These are phyloP conservation scores for Smallanthus sonchifolius DNA, from an alignment of 129 eudicot species.

Conservation along the genomic window DNA sequence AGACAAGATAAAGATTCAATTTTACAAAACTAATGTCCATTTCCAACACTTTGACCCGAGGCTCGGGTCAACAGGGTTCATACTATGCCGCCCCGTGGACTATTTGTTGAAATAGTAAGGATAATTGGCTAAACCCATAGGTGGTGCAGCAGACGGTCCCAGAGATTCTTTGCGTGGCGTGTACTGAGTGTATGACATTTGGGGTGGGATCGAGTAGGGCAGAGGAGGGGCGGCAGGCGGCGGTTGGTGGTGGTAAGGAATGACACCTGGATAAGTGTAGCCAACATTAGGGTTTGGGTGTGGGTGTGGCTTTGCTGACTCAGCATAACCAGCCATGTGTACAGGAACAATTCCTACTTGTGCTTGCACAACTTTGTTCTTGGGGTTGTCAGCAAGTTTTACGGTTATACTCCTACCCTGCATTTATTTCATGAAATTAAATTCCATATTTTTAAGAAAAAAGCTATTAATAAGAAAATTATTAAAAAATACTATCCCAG, in stretches of 20 bases:
- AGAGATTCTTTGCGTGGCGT: slow-evolving; percentile 33
- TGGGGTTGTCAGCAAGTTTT: slow-evolving; percentile 64
- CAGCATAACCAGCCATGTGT: slow-evolving; percentile 37
- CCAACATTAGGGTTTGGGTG: slow-evolving; percentile 15
- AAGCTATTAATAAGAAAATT: not conserved
- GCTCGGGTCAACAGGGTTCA: slow-evolving; percentile 2
- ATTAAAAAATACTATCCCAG: not conserved
- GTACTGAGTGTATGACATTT: slow-evolving; percentile 38
- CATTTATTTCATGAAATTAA: not conserved
- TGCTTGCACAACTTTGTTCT: slow-evolving; percentile 37
- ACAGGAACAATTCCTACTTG: slow-evolving; percentile 40
- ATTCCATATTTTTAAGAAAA: not conserved
- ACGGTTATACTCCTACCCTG: slow-evolving; percentile 65
- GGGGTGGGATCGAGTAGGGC: slow-evolving; percentile 44
- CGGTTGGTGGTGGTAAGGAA: slow-evolving; percentile 44
- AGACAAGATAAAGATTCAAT: not conserved
- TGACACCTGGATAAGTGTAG: slow-evolving; percentile 34
- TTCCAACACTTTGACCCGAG: not conserved
- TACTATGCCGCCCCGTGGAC: not conserved
- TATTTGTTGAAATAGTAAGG: slow-evolving; percentile 52
- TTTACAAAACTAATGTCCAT: not conserved
- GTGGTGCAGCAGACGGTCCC: slow-evolving; percentile 24
- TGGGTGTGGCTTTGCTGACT: slow-evolving; percentile 13
- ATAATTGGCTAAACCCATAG: slow-evolving; percentile 32
- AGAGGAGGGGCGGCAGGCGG: slow-evolving; percentile 30